These are phyloP conservation scores for Aspergillus neoniger DNA, from an alignment of 2,329 filamentous ascomycete species.

Conservation along the genomic window DNA sequence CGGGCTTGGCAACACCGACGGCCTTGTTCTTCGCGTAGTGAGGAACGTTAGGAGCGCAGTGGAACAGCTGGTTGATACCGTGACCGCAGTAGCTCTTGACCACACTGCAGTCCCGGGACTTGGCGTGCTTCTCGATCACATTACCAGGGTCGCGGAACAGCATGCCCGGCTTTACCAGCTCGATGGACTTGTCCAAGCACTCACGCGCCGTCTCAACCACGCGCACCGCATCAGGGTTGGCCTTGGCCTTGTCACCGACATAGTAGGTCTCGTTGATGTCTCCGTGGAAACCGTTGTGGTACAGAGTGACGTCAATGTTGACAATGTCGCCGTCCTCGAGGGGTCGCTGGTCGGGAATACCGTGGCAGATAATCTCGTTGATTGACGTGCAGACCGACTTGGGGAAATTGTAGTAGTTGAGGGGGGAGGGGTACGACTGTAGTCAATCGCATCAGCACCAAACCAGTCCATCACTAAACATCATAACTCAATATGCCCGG, in stretches of 20 bases:
- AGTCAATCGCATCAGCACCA: conserved; percentile 16
- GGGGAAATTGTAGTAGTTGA: conserved; percentile 95
- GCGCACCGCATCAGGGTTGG: conserved; percentile 81
- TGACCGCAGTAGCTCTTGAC: conserved; percentile 97
- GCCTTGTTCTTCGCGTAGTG: conserved; percentile 99
- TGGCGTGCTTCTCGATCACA: conserved; percentile 92
- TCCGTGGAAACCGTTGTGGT: conserved; percentile 91
- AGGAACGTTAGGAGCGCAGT: conserved; percentile 88
- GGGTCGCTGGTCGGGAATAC: conserved; percentile 87
- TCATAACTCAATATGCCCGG: not conserved
- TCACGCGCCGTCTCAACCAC: conserved; percentile 89
- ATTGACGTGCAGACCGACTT: conserved; percentile 96
- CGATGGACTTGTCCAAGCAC: conserved; percentile 87
- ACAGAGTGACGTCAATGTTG: conserved; percentile 94
- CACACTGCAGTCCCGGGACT: conserved; percentile 79
- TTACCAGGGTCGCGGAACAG: conserved; percentile 92
- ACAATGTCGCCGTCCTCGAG: conserved; percentile 92
- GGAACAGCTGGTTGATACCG: conserved; percentile 91
- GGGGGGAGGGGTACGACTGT: conserved; percentile 88
- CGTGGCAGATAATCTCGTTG: conserved; percentile 98
- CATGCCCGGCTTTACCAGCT: conserved; percentile 88
- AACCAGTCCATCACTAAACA: too few species aligned
- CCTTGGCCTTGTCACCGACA: conserved; percentile 81
- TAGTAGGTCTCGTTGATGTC: conserved; percentile 99
- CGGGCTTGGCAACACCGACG: conserved; percentile 86